A percentile compares a stretch with the other conserved stretches of the same genome.
These are phyloP conservation scores for Antitrichia curtipendula DNA, from an alignment of 225 moss, liverwort and hornwort genomes.

Conservation along the genomic window DNA sequence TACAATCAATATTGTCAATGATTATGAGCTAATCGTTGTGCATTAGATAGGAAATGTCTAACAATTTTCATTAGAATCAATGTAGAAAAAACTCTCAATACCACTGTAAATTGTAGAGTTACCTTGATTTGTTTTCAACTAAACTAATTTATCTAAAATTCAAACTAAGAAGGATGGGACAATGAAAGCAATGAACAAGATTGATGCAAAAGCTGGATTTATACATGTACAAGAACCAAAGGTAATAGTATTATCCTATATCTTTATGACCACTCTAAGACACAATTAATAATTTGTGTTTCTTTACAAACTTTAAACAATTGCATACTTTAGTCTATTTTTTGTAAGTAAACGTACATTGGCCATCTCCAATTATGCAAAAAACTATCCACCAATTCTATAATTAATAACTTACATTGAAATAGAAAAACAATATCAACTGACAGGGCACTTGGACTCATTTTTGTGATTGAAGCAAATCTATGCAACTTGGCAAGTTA, in stretches of 20 bases:
- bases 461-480: background rate
- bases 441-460: background rate
- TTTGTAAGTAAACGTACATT: background rate
- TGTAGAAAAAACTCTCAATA: background rate
- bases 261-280: background rate
- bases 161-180: background rate
- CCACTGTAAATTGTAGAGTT: background rate
- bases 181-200: background rate
- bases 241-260: background rate
- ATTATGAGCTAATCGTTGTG: background rate
- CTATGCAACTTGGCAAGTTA: background rate
- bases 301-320: background rate
- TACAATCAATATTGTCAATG: too few relatives aligned
- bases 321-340: too few relatives aligned
- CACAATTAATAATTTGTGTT: background rate
- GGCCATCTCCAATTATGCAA: background rate
- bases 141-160: background rate
- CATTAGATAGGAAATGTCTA: background rate
- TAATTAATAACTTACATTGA: background rate
- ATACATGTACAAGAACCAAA: background rate
- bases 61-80: background rate
- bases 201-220: background rate
- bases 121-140: background rate
- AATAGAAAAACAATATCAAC: background rate
- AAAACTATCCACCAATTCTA: background rate